phyloP scores from a whole-genome alignment of 768 basidiomycete species.

The Paxillus rubicundulus region DNA sequence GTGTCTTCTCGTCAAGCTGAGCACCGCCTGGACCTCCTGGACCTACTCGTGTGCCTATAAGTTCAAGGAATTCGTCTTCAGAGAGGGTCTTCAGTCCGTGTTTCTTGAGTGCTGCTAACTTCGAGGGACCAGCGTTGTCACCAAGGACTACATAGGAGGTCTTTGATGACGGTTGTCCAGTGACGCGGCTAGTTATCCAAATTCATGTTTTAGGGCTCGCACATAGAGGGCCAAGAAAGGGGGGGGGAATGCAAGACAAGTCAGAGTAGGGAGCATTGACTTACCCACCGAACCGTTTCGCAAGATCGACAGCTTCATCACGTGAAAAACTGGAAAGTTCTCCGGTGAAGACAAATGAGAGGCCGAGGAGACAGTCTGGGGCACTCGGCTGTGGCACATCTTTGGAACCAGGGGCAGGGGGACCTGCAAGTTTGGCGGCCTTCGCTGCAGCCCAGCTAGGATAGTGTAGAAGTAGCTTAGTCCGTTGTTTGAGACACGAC shows the following conservation, averaged over 20 bases:
- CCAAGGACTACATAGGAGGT: slow-evolving; percentile 91
- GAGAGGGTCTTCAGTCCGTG: slow-evolving; percentile 69
- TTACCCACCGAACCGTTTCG: slow-evolving; percentile 91
- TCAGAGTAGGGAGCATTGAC: slow-evolving; percentile 27
- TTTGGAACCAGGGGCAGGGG: slow-evolving; percentile 56
- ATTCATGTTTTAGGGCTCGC: not conserved
- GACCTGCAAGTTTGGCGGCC: slow-evolving; percentile 62
- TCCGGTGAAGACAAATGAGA: slow-evolving; percentile 95
- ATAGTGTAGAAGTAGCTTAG: not conserved
- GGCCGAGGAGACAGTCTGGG: slow-evolving; percentile 79
- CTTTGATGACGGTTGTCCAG: slow-evolving; percentile 81
- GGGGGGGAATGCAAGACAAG: not conserved
- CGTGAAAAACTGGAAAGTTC: slow-evolving; percentile 84
- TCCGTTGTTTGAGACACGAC: too few species aligned
- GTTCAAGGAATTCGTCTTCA: slow-evolving; percentile 83
- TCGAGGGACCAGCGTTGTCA: slow-evolving; percentile 81
- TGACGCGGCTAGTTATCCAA: slow-evolving; percentile 67
- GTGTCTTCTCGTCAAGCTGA: slow-evolving; percentile 71
- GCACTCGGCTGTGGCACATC: slow-evolving; percentile 65
- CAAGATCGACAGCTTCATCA: slow-evolving; percentile 83
- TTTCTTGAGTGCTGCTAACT: slow-evolving; percentile 84
- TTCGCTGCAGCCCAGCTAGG: slow-evolving; percentile 50
- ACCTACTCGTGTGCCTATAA: slow-evolving; percentile 74
- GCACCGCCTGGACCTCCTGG: slow-evolving; percentile 34
- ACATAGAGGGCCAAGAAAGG: not conserved